Base-by-base conservation (phyloP, 495 filamentous ascomycete genomes). In the Aspergillus cristatus region DNA sequence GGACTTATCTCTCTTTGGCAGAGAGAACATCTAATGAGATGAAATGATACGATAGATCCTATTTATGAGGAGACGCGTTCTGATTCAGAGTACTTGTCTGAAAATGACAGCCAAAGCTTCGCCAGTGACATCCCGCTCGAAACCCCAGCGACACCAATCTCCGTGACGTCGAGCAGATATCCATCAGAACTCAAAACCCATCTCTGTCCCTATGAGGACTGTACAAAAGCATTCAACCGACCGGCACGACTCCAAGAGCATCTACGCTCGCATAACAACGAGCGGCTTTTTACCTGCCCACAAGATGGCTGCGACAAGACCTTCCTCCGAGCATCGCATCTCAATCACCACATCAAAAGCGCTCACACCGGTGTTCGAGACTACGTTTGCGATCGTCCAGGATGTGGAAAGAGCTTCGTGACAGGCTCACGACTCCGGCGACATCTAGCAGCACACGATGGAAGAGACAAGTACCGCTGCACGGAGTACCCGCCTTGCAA, bases 141-240 rank as follows among this genome's bases (percentile, higher is more conserved):
- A 1, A 72, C 74, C 1, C 65, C 75, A 11, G 53, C 58, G 10
- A 74, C 75, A 4, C 71, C 64, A 12, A 57, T 71, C 40, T 76
- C 74, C n/a, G 68, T 69, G 6, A 62, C 60, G 20, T 74, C 68
- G n/a, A 55, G 62, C 39, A 75, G 66, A 44, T 68, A 67, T 48
- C 81, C 81, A 22, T 84, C 79, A 3, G 76, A 85, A 40, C 65
- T 76, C 34, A 91, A 90, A 62, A 85, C 73, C 14, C 76, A 81
- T 47, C 59, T 55, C 28, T 95, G 88, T 59, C 71, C 75, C 3
- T 75, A 74, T 46, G 69, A 77, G 13, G 75, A 71, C 26, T 95
- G 88, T 53, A 53, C 58, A 16, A 89, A 87, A 59, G 75, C 79
- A n/a, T 95, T 88, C 74, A 90, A 91, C 56, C 78, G 88, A 1